Base-by-base conservation (phyloP, 768 basidiomycete genomes). In the Psilocybe cubensis region DNA sequence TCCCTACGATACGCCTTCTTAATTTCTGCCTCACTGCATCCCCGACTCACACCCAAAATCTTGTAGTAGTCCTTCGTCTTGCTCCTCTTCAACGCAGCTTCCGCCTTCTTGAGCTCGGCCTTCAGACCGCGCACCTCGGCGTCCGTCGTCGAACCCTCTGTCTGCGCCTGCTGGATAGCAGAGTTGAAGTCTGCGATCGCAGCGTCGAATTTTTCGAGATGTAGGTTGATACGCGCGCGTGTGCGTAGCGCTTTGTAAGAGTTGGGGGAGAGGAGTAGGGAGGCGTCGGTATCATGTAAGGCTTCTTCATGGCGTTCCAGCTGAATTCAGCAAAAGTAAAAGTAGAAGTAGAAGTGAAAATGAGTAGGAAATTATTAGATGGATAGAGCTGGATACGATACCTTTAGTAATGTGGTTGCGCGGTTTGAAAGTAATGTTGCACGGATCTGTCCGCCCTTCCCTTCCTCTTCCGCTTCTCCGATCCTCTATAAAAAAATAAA, bases 1-100 rank as follows among this genome's bases (percentile, higher is more conserved):
- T 94, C 91, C 63, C 87, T 82, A 58, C 94, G 82, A 72, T 98
- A 98, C 28, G 83, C 96, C 74, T 95, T 97, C 79, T 92, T 95
- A 64, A 97, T 89, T 24, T 95, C 93, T 3, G 64, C 48, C 24
- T 91, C 89, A 1, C 74, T 75, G 64, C 86, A 88, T 23, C 88
- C 87, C 57, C 84, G 74, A 20, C 77, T 21, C 3, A 92, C 71
- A 18, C 83, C 82, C 24, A 92, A 78, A 63, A 92, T 92, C 74
- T 91, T 91, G 70, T 91, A 92, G 67, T 92, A 92, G 66, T 95
- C 93, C 73, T 94, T 94, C 53, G 89, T 87, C 78, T 95, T 94
- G 75, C 91, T 92, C 62, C 89, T 76, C 80, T 94, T 94, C 61
- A 94, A 75, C 51, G 83, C 87, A 3, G 83, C 84, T 72, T 96